Evolutionary conservation across 2,329 filamentous ascomycete species (phyloP).

Genomic region (Paecilomyces sp.): DNA sequence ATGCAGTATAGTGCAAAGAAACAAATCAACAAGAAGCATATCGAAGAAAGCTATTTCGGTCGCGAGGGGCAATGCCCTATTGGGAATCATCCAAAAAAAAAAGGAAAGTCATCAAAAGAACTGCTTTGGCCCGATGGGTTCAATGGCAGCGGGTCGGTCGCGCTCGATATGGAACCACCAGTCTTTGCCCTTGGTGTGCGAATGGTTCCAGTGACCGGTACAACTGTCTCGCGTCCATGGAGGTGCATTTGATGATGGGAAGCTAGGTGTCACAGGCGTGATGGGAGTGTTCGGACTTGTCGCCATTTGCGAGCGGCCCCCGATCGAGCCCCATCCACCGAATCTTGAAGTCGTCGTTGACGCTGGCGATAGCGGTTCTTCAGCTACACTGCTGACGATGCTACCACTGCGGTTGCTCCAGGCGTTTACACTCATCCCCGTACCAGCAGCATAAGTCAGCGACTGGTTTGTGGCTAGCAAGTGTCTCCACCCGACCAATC

Average conservation of each 20-base stretch:
- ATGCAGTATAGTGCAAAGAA: neutral
- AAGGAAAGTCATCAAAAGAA: constrained; percentile 21
- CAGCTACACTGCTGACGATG: constrained; percentile 13
- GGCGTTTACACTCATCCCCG: constrained; percentile 25
- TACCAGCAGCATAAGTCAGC: constrained; percentile 26
- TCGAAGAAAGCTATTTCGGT: neutral
- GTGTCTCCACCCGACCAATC: constrained; percentile 38
- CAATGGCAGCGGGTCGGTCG: constrained; percentile 26
- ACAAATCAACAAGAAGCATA: neutral
- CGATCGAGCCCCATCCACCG: constrained; percentile 25
- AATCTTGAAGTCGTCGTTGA: constrained; percentile 25
- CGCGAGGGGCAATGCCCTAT: neutral
- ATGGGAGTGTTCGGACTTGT: constrained; percentile 23
- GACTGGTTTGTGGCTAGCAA: constrained; percentile 35
- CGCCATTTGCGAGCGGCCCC: constrained; percentile 22
- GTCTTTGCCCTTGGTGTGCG: constrained; percentile 31
- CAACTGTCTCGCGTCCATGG: constrained; percentile 37
- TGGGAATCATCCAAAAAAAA: neutral
- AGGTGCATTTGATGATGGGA: constrained; percentile 16
- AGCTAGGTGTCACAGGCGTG: constrained; percentile 23
- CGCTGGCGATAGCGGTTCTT: constrained; percentile 24
- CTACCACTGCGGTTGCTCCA: constrained; percentile 18
- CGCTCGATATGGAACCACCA: constrained; percentile 41
- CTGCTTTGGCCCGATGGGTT: constrained; percentile 24
- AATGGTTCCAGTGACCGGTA: constrained; percentile 37